A percentile compares a stretch with the other conserved stretches of the same genome.
Conservation (phyloP, 768 basidiomycete species). For the Suillus discolor region DNA sequence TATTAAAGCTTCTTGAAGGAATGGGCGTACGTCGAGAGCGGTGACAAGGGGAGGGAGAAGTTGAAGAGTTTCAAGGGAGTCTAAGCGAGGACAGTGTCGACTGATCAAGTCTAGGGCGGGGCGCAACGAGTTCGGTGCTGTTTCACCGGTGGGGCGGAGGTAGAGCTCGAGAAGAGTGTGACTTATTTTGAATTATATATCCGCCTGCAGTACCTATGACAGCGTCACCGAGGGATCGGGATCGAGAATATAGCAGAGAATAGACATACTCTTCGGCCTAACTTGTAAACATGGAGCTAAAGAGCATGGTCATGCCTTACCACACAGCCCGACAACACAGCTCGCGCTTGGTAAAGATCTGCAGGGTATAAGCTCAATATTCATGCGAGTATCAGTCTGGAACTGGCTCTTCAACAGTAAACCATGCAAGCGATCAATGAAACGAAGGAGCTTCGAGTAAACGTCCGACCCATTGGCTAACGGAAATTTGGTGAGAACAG, state of each 20-base stretch:
- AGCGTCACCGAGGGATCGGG: slow-evolving; percentile 3
- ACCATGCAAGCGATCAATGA: slow-evolving; percentile 84
- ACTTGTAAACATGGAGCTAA: slow-evolving; percentile 90
- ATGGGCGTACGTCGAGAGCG: slow-evolving; percentile 75
- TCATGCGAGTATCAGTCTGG: neutral
- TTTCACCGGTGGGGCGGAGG: slow-evolving; percentile 66
- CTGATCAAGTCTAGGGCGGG: no score
- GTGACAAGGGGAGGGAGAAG: slow-evolving; percentile 90
- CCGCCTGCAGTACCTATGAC: slow-evolving; percentile 83
- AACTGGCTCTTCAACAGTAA: slow-evolving; percentile 78
- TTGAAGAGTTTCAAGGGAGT: slow-evolving; percentile 79
- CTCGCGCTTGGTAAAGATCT: slow-evolving; percentile 92
- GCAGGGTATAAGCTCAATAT: neutral
- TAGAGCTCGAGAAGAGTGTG: slow-evolving; percentile 84
- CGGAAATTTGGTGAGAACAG: slow-evolving; percentile 10
- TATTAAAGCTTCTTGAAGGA: slow-evolving; percentile 66
- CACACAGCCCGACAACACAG: slow-evolving; percentile 86
- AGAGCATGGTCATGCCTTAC: slow-evolving; percentile 92
- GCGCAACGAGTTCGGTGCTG: slow-evolving; percentile 57
- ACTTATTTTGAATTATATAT: slow-evolving; percentile 62
- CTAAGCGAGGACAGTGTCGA: slow-evolving; percentile 83
- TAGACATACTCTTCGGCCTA: slow-evolving; percentile 87
- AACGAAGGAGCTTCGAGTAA: slow-evolving; percentile 74
- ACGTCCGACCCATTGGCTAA: slow-evolving; percentile 50
- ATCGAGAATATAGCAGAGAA: neutral